Percentiles rank a stretch among this genome's conserved stretches.
These are phyloP conservation scores for Pseudonitzschia delicatissima DNA, from an alignment of 108 stramenopile species.

Conservation along the genomic window DNA sequence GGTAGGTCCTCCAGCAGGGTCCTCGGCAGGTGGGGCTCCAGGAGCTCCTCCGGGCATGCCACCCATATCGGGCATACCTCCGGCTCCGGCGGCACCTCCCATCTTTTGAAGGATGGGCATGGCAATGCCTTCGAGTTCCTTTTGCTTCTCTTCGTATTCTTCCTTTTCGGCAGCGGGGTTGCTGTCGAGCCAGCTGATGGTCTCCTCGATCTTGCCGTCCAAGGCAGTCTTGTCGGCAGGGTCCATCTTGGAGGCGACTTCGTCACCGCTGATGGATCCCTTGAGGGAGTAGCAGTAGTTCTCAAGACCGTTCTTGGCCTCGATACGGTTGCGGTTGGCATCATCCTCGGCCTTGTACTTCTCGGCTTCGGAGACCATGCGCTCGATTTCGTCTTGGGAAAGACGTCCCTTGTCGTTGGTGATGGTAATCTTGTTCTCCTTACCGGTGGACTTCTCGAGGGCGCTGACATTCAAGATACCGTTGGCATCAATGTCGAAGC, in stretches of 20 bases:
- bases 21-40: conserved; percentile 63
- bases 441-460: conserved; percentile 98
- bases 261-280: conserved; percentile 84
- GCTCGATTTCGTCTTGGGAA: conserved; percentile 97
- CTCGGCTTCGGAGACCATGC: conserved; percentile 99
- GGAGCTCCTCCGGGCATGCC: conserved; percentile 63
- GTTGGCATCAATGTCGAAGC: conserved; percentile 98
- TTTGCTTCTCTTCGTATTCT: conserved; percentile 98
- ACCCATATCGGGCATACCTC: conserved; percentile 63
- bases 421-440: conserved; percentile 99
- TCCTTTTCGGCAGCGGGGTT: conserved; percentile 96
- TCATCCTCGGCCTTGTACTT: conserved; percentile 98
- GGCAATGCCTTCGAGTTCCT: conserved; percentile 89
- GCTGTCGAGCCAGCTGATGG: conserved; percentile 90
- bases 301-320: conserved; percentile 96
- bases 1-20: conserved; percentile 83
- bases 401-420: conserved; percentile 99
- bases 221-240: conserved; percentile 79
- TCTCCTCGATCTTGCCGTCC: conserved; percentile 86
- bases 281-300: conserved; percentile 97
- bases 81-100: conserved; percentile 60
- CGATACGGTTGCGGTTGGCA: conserved; percentile 91
- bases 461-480: conserved; percentile 89
- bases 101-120: conserved; percentile 91
- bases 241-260: conserved; percentile 84